Percentiles rank a stretch among this genome's conserved stretches.
phyloP scores from a whole-genome alignment of 2,329 filamentous ascomycete species.

The Fusarium algeriense region DNA sequence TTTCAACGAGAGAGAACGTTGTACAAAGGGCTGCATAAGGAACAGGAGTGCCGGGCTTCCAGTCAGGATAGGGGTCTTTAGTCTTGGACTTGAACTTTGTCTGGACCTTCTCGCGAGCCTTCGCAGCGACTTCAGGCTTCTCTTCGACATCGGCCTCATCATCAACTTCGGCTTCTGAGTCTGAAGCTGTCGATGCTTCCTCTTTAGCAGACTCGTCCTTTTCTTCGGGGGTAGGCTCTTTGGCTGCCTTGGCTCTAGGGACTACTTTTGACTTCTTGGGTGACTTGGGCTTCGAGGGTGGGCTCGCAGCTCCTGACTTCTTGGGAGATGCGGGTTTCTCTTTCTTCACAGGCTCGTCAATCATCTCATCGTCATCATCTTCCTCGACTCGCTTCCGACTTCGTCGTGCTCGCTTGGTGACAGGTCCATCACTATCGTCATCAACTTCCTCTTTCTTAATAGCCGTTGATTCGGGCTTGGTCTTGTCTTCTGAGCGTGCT shows the following conservation, averaged over 20 bases:
- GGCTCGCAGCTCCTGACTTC: conserved; percentile 38
- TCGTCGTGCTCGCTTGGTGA: conserved; percentile 68
- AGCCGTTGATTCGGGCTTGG: conserved; percentile 33
- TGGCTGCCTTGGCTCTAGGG: conserved; percentile 26
- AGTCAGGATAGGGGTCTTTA: conserved; percentile 93
- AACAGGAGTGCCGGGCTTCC: conserved; percentile 88
- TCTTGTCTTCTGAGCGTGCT: conserved; percentile 46
- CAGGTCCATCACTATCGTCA: conserved; percentile 70
- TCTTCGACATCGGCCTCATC: conserved; percentile 65
- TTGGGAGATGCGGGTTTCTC: conserved; percentile 22
- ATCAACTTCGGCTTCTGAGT: conserved; percentile 55
- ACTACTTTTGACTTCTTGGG: conserved; percentile 35
- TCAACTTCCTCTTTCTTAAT: conserved; percentile 57
- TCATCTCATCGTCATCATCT: conserved; percentile 63
- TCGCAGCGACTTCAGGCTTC: conserved; percentile 78
- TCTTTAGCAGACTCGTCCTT: conserved; percentile 47
- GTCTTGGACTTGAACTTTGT: conserved; percentile 75
- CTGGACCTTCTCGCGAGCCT: conserved; percentile 85
- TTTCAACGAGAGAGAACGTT: conserved; percentile 93
- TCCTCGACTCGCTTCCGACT: conserved; percentile 61
- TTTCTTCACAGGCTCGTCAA: conserved; percentile 51
- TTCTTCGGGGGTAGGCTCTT: conserved; percentile 27
- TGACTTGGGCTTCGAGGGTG: conserved; percentile 43
- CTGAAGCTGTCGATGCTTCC: conserved; percentile 49
- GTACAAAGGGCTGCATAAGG: conserved; percentile 95